A percentile compares a stretch with the other conserved stretches of the same genome.
Conservation (phyloP, 1,284 basidiomycete species). For the Grifola frondosa region DNA sequence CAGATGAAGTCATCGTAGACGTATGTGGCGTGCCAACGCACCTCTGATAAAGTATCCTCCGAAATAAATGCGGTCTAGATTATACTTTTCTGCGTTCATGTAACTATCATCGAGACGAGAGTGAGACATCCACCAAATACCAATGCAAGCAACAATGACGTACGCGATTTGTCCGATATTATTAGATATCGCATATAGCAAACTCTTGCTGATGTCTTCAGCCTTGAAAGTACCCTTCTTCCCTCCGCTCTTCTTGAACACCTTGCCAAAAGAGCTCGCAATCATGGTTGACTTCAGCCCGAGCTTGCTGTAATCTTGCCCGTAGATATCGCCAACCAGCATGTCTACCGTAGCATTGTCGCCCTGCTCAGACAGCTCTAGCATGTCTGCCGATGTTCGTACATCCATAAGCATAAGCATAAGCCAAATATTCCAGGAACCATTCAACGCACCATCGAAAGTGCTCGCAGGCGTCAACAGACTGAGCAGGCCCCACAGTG, state of each 20-base stretch:
- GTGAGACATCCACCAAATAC: not conserved
- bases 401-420: not conserved
- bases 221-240: constrained; percentile 79
- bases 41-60: constrained; percentile 99
- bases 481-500: constrained; percentile 96
- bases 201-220: constrained; percentile 93
- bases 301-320: constrained; percentile 89
- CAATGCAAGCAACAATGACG: constrained; percentile 37
- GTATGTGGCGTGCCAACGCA: constrained; percentile 36
- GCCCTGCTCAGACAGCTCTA: constrained; percentile 88
- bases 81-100: constrained; percentile 99
- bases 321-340: constrained; percentile 99
- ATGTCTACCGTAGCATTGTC: constrained; percentile 97
- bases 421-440: constrained; percentile 6
- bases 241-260: constrained; percentile 90
- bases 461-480: constrained; percentile 92
- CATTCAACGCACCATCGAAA: constrained; percentile 76
- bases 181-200: constrained; percentile 96
- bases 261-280: constrained; percentile 97
- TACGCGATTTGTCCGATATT: constrained; percentile 99
- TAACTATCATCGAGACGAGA: constrained; percentile 54
- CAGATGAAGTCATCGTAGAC: too few species aligned
- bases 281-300: constrained; percentile 98
- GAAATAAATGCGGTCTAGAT: constrained; percentile 97
- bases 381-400: constrained; percentile 74